Base-by-base conservation (phyloP, 177 flowering plant species). In the Telopea speciosissima region DNA sequence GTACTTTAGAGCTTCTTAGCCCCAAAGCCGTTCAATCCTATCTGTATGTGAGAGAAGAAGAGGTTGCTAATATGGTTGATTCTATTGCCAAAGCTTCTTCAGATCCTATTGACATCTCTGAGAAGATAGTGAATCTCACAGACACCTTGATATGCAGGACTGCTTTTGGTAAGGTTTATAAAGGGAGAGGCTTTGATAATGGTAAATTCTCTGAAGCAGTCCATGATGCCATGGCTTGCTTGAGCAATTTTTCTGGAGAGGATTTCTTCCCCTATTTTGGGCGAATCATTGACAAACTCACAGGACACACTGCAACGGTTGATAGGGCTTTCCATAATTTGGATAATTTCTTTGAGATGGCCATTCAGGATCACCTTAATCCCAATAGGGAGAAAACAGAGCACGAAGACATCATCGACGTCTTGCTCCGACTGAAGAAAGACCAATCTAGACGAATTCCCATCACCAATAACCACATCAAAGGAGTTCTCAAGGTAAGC, bases 371-470 rank as follows among this genome's bases (percentile, higher is more conserved):
- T 22, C 75, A 66, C 68, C 64, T 66, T 14, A 40, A 72, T 14
- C 70, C 58, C 9, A 11, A 58, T 21, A 65, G 69, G 65, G 1
- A 12, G 3, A 60, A 33, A 21, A 9, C 68, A 8, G 69, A 56
- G 22, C 52, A 52, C 19, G 73, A 70, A 63, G 75, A 73, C 24
- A 23, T 63, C 5, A 26, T 61, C 10, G 75, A 73, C 33, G 62
- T 62, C 17, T 22, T 67, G 42, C 65, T 73, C 19, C 8, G 70
- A 22, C 13, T 73, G 5, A n/a, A 31, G 45, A 49, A 31, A 28
- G 67, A 68, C 5, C 8, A 58, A 58, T 19, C 22, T 19, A 21
- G 61, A 1, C 6, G 9, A 25, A 8, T 67, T 60, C 60, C 12
- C 5, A 5, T 67, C 24, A 66, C 60, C 12, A 67, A 24, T 8